phyloP scores from a whole-genome alignment of 192 early-diverging fungal genomes.

The Cladochytrium replicatum region DNA sequence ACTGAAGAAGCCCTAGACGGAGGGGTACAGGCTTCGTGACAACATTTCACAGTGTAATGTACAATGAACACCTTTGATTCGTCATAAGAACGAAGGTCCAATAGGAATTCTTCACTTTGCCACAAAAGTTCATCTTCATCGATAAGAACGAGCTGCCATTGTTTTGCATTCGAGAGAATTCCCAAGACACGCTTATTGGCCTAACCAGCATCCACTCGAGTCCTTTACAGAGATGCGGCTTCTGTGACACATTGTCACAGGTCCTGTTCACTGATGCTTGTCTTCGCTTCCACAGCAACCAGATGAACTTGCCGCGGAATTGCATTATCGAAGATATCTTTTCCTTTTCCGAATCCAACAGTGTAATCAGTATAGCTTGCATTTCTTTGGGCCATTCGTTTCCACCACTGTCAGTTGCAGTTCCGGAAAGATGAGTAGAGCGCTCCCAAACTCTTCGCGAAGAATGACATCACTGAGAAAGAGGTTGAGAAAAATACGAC shows the following conservation, averaged over 20 bases:
- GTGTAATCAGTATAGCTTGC: constrained; percentile 16
- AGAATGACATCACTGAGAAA: constrained; percentile 7
- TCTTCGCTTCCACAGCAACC: constrained; percentile 9
- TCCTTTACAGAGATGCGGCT: constrained; percentile 17
- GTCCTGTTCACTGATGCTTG: constrained; percentile 7
- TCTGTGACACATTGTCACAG: constrained; percentile 14
- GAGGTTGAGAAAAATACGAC: constrained; percentile 8
- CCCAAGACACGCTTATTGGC: constrained; percentile 15
- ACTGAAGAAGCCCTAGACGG: too few relatives aligned
- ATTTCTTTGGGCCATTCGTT: constrained; percentile 12
- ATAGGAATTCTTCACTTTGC: constrained; percentile 11
- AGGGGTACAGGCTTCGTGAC: background rate
- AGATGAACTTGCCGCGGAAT: constrained; percentile 11
- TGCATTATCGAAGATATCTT: constrained; percentile 12
- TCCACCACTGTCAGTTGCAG: background rate
- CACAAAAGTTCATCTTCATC: constrained; percentile 9
- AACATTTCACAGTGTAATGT: constrained; percentile 14
- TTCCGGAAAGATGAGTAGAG: constrained; percentile 15
- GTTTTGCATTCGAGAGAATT: constrained; percentile 13
- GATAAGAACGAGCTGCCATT: constrained; percentile 9
- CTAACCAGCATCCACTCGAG: constrained; percentile 16
- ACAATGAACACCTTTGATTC: constrained; percentile 9
- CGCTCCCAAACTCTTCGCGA: constrained; percentile 7
- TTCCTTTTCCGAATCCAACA: constrained; percentile 19
- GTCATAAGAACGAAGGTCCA: constrained; percentile 12